Evolutionary conservation across 306 rosid genomes (phyloP).

Genomic region (Sicyos edulis): DNA sequence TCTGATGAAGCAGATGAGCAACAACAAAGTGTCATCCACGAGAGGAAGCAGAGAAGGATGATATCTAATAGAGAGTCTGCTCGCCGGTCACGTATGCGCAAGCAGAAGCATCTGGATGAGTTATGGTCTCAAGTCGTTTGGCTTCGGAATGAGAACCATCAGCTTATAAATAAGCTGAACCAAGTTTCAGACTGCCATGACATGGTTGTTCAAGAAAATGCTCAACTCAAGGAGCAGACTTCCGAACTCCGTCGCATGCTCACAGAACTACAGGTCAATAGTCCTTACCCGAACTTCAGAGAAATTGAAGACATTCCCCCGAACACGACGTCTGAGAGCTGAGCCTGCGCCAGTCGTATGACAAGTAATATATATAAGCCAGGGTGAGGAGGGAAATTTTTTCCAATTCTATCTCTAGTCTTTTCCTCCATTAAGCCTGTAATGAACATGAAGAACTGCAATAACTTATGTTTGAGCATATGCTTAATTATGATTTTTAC

Average conservation of each 20-base stretch:
- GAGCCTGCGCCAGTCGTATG: slow-evolving; percentile 32
- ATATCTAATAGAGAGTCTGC: slow-evolving; percentile 93
- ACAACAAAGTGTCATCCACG: slow-evolving; percentile 52
- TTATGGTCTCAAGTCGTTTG: slow-evolving; percentile 93
- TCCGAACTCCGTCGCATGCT: slow-evolving; percentile 68
- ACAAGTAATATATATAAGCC: slow-evolving; percentile 18
- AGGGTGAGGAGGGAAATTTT: slow-evolving; percentile 23
- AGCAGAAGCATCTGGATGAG: slow-evolving; percentile 86
- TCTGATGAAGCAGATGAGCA: slow-evolving; percentile 87
- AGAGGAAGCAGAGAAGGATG: slow-evolving; percentile 86
- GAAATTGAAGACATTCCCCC: slow-evolving; percentile 50
- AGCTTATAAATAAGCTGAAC: slow-evolving; percentile 64
- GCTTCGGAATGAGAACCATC: slow-evolving; percentile 82
- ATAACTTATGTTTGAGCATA: slow-evolving; percentile 8
- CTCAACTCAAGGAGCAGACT: slow-evolving; percentile 61
- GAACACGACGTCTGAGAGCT: slow-evolving; percentile 35
- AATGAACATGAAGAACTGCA: neutral
- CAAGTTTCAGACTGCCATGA: slow-evolving; percentile 64
- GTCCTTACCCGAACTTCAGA: slow-evolving; percentile 47
- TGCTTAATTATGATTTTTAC: slow-evolving; percentile 14
- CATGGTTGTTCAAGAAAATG: slow-evolving; percentile 53
- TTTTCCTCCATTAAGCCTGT: slow-evolving; percentile 17
- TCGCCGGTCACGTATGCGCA: slow-evolving; percentile 82
- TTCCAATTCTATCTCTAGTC: slow-evolving; percentile 14
- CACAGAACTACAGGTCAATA: slow-evolving; percentile 54